These are phyloP conservation scores for Pichia paraexigua DNA, from an alignment of 805 yeast species.

Conservation along the genomic window DNA sequence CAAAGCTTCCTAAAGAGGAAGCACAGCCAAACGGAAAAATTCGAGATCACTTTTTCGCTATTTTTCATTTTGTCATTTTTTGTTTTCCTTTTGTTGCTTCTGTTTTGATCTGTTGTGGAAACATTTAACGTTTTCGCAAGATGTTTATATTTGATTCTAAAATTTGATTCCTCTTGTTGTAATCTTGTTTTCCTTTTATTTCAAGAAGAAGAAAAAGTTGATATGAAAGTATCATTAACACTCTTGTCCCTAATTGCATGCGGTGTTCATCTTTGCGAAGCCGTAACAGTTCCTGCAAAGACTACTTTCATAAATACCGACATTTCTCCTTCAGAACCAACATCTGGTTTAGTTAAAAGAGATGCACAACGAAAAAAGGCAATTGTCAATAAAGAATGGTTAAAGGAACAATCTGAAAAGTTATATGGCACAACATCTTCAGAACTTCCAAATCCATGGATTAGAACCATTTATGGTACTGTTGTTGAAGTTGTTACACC, in stretches of 20 bases:
- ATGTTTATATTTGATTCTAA: neutral
- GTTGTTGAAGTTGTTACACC: constrained; percentile 55
- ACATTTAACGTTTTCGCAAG: no score
- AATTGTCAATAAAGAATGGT: constrained; percentile 21
- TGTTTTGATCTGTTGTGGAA: neutral
- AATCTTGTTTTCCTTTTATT: neutral
- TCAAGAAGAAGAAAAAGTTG: neutral
- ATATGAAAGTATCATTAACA: neutral
- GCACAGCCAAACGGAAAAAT: neutral
- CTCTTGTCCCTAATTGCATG: neutral
- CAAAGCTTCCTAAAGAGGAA: neutral
- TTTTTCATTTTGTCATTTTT: neutral
- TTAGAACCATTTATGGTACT: constrained; percentile 56
- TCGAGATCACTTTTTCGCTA: neutral
- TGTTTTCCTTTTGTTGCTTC: neutral
- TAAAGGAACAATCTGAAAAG: constrained; percentile 15
- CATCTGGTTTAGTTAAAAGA: constrained; percentile 8
- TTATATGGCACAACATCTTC: constrained; percentile 10
- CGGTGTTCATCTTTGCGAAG: neutral
- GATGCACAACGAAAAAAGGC: constrained; percentile 18
- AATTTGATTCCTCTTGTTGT: neutral
- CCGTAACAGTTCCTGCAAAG: neutral
- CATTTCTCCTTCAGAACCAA: neutral
- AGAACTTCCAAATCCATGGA: constrained; percentile 52
- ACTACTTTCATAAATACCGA: constrained; percentile 2